Base-by-base conservation (phyloP, 1,139 yeast species). In the Pichia sp. region DNA sequence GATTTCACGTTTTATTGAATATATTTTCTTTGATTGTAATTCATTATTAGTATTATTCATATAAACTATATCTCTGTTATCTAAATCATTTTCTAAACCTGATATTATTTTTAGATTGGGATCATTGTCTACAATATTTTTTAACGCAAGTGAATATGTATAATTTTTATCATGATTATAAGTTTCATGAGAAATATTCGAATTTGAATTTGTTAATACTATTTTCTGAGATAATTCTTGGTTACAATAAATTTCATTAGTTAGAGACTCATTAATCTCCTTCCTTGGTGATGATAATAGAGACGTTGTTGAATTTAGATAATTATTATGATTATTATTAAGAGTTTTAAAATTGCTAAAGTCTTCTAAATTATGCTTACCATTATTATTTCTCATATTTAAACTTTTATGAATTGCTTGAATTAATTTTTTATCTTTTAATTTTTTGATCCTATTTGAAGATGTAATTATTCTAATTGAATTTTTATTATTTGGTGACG, bases 401-500 rank as follows among this genome's bases (percentile, higher is more conserved):
- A 46, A 37, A 23, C 46, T 40, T 40, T 26, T 43, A 23, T 46
- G 36, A 5, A 46, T 46, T 16, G 49, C 49, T 12, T 40, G 43
- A 16, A 46, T 20, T 22, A 46, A 31, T 22, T 42, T 46, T 30
- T 43, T 42, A 31, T 46, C 49, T 28, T 35, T 46, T n/a, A 46
- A 25, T 35, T 40, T 46, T 10, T 33, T 29, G 11, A 46, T 46
- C 37, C 49, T 40, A 32, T 46, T 46, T 37, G 49, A 46, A 12
- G 43, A 34, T 1, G 49, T 46, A 2, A 46, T 38, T 11, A 46
- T 35, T 34, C 49, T 40, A 7, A 46, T 46, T 11, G 49, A 46
- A 27, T 37, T 35, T 6, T 6, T 8, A 20, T 46, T 40, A n/a
- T 43, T 35, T n/a, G 49, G 49, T 4, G 49, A 46, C 4, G 49